These are phyloP conservation scores for Aureobasidium sp. DNA, from an alignment of 2,329 filamentous ascomycete species.

Conservation along the genomic window DNA sequence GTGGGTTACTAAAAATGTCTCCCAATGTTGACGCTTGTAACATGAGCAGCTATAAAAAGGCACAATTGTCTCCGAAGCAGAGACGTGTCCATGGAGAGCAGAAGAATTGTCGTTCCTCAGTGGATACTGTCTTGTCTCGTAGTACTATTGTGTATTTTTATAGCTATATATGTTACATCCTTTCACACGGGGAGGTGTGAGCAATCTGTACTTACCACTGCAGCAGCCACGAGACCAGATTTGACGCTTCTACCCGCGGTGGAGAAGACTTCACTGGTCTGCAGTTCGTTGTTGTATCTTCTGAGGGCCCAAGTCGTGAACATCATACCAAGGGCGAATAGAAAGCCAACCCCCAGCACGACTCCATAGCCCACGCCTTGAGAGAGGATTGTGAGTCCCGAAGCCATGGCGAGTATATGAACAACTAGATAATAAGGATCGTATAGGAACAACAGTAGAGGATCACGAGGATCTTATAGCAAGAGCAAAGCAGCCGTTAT, in stretches of 20 bases:
- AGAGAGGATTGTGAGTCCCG: constrained; percentile 30
- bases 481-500: background rate
- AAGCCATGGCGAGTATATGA: background rate
- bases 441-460: background rate
- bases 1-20: too few relatives aligned
- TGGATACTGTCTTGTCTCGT: too few relatives aligned
- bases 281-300: constrained; percentile 67
- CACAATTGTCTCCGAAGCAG: too few relatives aligned
- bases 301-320: constrained; percentile 64
- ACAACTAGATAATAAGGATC: background rate
- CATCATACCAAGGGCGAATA: constrained; percentile 71
- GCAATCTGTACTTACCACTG: constrained; percentile 54
- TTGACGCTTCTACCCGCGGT: constrained; percentile 85
- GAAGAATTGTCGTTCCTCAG: too few relatives aligned
- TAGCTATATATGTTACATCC: too few relatives aligned
- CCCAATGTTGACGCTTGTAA: too few relatives aligned
- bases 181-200: too few relatives aligned
- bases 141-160: too few relatives aligned
- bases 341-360: constrained; percentile 64
- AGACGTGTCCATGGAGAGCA: too few relatives aligned
- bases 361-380: constrained; percentile 72
- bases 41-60: too few relatives aligned
- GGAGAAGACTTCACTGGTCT: constrained; percentile 89
- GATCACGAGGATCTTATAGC: background rate
- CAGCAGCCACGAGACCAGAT: constrained; percentile 77